Conservation (phyloP, 2,329 filamentous ascomycete genomes). For the Chrysoporthe deuterocubensis region DNA sequence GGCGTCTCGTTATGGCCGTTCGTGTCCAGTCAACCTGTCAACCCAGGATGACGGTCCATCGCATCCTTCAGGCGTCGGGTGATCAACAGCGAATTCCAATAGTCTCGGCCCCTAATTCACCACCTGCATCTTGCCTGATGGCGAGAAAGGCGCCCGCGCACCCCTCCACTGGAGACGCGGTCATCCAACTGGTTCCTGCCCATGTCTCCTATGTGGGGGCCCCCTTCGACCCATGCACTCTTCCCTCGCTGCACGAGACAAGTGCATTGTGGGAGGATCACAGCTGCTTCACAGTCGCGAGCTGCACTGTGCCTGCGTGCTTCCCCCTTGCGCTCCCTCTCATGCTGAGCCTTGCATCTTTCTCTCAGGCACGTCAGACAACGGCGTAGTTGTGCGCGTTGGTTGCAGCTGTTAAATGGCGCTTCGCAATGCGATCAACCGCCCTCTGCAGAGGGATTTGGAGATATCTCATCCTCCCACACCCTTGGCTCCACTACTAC, state of each 20-base stretch:
- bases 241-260: conserved; percentile 26
- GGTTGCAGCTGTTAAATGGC: conserved; percentile 15
- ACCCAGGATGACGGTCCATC: conserved; percentile 14
- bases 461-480: conserved; percentile 4
- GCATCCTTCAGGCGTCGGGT: conserved; percentile 24
- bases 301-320: conserved; percentile 19
- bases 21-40: not conserved
- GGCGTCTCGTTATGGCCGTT: conserved; percentile 12
- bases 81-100: conserved; percentile 27
- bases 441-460: conserved; percentile 16
- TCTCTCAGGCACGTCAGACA: conserved; percentile 8
- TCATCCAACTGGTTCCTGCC: conserved; percentile 25
- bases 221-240: conserved; percentile 22
- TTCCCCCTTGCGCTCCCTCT: not conserved
- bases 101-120: conserved; percentile 28
- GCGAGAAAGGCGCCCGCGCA: conserved; percentile 29
- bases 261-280: conserved; percentile 19
- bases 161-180: conserved; percentile 27
- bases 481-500: conserved; percentile 4
- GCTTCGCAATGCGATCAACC: conserved; percentile 15
- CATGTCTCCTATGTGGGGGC: conserved; percentile 28
- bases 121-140: conserved; percentile 28
- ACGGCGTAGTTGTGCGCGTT: not conserved
- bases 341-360: conserved; percentile 4
- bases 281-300: conserved; percentile 7